Percentiles rank a stretch among this genome's conserved stretches.
Conservation (phyloP, 768 basidiomycete genomes). For the Lactifluus volemus region DNA sequence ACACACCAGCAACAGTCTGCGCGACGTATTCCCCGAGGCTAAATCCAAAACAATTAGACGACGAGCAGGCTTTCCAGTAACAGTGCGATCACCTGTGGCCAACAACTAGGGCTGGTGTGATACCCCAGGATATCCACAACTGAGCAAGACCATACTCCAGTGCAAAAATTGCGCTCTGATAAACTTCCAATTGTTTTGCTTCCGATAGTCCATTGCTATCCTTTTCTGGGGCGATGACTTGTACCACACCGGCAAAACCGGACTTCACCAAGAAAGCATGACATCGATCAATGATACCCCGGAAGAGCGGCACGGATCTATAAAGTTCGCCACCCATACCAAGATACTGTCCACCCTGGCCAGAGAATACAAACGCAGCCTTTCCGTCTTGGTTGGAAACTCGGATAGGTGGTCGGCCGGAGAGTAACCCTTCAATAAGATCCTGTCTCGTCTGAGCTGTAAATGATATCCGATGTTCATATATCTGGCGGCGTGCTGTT, state of each 20-base stretch:
- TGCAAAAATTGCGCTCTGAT: slow-evolving; percentile 48
- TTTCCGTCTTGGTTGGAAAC: slow-evolving; percentile 26
- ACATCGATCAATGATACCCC: slow-evolving; percentile 47
- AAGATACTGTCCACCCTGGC: slow-evolving; percentile 60
- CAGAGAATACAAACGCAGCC: slow-evolving; percentile 62
- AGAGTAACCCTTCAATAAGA: slow-evolving; percentile 37
- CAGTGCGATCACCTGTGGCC: slow-evolving; percentile 55
- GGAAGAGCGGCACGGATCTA: slow-evolving; percentile 38
- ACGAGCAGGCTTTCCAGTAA: neutral
- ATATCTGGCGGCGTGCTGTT: slow-evolving; percentile 55
- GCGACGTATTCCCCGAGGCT: slow-evolving; percentile 75
- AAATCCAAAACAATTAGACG: slow-evolving; percentile 1
- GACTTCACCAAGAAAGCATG: slow-evolving; percentile 38
- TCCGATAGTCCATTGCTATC: slow-evolving; percentile 20
- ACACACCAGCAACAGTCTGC: slow-evolving; percentile 50
- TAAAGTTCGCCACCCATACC: slow-evolving; percentile 60
- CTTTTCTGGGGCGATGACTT: slow-evolving; percentile 26
- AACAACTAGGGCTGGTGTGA: slow-evolving; percentile 49
- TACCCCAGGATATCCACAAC: slow-evolving; percentile 64
- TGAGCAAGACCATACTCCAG: slow-evolving; percentile 54
- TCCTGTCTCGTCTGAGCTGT: slow-evolving; percentile 37
- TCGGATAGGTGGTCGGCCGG: slow-evolving; percentile 28
- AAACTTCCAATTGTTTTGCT: slow-evolving; percentile 36
- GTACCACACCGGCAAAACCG: slow-evolving; percentile 44
- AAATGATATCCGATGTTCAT: slow-evolving; percentile 44